Percentiles rank a stretch among this genome's conserved stretches.
These are phyloP conservation scores for Cladobotryum mycophilum DNA, from an alignment of 2,329 filamentous ascomycete species.

Conservation along the genomic window DNA sequence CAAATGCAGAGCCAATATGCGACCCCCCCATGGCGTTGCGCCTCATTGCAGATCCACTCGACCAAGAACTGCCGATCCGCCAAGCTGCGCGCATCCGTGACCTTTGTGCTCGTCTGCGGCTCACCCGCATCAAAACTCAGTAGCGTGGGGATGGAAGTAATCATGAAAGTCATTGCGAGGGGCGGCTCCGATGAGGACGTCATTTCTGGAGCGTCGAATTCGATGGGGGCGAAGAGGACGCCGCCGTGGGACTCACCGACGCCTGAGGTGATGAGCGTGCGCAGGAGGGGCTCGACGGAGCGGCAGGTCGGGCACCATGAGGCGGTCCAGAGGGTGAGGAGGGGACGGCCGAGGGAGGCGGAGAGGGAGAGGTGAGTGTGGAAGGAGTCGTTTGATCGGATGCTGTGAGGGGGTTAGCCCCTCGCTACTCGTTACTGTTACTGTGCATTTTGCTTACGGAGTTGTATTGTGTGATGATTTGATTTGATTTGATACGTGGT, in stretches of 20 bases:
- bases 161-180: slow-evolving; percentile 51
- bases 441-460: too few relatives aligned
- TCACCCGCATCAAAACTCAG: slow-evolving; percentile 52
- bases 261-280: slow-evolving; percentile 42
- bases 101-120: slow-evolving; percentile 41
- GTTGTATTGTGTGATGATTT: too few relatives aligned
- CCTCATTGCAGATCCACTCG: slow-evolving; percentile 49
- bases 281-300: slow-evolving; percentile 42
- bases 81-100: slow-evolving; percentile 44
- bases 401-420: slow-evolving; percentile 28
- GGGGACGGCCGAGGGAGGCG: slow-evolving; percentile 45
- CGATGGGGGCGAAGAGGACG: slow-evolving; percentile 47
- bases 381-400: slow-evolving; percentile 49
- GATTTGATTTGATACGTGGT: too few relatives aligned
- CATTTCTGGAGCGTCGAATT: slow-evolving; percentile 53
- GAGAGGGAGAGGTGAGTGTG: slow-evolving; percentile 50
- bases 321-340: slow-evolving; percentile 56
- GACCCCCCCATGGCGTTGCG: slow-evolving; percentile 38
- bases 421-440: too few relatives aligned
- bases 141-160: slow-evolving; percentile 51
- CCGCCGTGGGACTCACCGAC: slow-evolving; percentile 51
- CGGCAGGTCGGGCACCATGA: slow-evolving; percentile 52
- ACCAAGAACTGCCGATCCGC: slow-evolving; percentile 43
- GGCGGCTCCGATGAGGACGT: slow-evolving; percentile 32
- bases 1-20: slow-evolving; percentile 24